Conservation (phyloP, 495 filamentous ascomycete species). For the Lophium mytilinum region DNA sequence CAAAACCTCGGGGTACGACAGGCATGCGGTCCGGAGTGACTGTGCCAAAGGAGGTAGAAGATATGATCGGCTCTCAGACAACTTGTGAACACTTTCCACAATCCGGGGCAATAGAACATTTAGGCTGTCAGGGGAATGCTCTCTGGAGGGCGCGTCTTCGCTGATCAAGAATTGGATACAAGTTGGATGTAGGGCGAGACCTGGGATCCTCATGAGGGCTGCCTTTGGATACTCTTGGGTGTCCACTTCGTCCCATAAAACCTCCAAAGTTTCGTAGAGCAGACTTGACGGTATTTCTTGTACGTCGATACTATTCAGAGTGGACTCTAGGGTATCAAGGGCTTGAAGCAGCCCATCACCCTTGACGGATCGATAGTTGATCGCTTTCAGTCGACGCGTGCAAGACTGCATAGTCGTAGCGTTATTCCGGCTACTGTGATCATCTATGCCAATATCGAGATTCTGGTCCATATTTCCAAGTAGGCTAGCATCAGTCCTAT, state of each 20-base stretch:
- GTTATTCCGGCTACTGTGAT: too few species aligned
- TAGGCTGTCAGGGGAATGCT: neutral
- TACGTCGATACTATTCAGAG: slow-evolving; percentile 1
- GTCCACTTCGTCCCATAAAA: slow-evolving; percentile 35
- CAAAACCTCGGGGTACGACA: slow-evolving; percentile 8
- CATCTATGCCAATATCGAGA: too few species aligned
- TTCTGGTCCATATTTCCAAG: too few species aligned
- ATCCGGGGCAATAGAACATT: slow-evolving; percentile 1
- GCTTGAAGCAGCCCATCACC: slow-evolving; percentile 6
- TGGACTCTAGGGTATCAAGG: neutral
- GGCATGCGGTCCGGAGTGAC: slow-evolving; percentile 24
- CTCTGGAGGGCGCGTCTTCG: neutral
- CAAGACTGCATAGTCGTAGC: too few species aligned
- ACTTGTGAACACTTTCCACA: slow-evolving; percentile 15
- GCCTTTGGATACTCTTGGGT: slow-evolving; percentile 33
- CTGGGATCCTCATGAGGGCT: slow-evolving; percentile 20
- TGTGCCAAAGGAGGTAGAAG: slow-evolving; percentile 22
- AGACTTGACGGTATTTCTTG: neutral
- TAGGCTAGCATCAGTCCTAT: too few species aligned
- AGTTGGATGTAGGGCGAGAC: slow-evolving; percentile 24
- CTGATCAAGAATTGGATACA: slow-evolving; percentile 9
- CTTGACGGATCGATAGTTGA: slow-evolving; percentile 6
- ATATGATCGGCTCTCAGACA: slow-evolving; percentile 27
- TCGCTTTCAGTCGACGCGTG: neutral
- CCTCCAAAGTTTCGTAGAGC: slow-evolving; percentile 17